A percentile compares a stretch with the other conserved stretches of the same genome.
These are phyloP conservation scores for Geranium brycei DNA, from an alignment of 345 rosid species.

Conservation along the genomic window DNA sequence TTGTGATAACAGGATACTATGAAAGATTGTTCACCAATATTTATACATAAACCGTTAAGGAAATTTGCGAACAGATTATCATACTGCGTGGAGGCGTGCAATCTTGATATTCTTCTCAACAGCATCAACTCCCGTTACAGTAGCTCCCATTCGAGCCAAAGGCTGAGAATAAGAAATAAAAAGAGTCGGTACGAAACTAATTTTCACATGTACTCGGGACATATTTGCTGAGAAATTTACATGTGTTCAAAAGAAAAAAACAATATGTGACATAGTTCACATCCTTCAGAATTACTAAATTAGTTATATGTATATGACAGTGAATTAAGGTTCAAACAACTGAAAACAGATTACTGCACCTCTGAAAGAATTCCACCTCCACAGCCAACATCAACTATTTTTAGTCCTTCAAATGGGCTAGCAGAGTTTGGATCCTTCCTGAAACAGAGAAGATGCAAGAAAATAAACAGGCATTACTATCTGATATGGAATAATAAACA, in stretches of 20 bases:
- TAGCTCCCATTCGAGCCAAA: slow-evolving; percentile 91
- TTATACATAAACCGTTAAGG: not conserved
- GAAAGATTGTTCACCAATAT: not conserved
- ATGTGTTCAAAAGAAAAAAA: too few relatives aligned
- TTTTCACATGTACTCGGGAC: not conserved
- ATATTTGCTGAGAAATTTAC: too few relatives aligned
- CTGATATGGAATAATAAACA: not conserved
- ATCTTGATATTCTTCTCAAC: slow-evolving; percentile 83
- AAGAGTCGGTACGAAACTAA: slow-evolving; percentile 4
- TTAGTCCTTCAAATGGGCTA: slow-evolving; percentile 79
- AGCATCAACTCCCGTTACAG: slow-evolving; percentile 87
- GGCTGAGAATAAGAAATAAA: slow-evolving; percentile 44
- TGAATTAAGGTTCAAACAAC: not conserved
- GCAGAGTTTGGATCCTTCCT: slow-evolving; percentile 64
- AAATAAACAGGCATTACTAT: not conserved
- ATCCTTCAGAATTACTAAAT: not conserved
- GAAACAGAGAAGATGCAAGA: slow-evolving; percentile 12
- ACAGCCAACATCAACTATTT: slow-evolving; percentile 70
- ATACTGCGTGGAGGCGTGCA: slow-evolving; percentile 88
- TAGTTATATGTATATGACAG: not conserved
- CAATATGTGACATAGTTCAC: not conserved
- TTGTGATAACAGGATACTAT: too few relatives aligned
- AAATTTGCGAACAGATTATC: slow-evolving; percentile 5
- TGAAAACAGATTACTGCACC: slow-evolving; percentile 23
- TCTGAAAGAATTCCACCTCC: slow-evolving; percentile 96